Conservation (phyloP, 805 yeast genomes). For the Wickerhamiella vanderwaltii region DNA sequence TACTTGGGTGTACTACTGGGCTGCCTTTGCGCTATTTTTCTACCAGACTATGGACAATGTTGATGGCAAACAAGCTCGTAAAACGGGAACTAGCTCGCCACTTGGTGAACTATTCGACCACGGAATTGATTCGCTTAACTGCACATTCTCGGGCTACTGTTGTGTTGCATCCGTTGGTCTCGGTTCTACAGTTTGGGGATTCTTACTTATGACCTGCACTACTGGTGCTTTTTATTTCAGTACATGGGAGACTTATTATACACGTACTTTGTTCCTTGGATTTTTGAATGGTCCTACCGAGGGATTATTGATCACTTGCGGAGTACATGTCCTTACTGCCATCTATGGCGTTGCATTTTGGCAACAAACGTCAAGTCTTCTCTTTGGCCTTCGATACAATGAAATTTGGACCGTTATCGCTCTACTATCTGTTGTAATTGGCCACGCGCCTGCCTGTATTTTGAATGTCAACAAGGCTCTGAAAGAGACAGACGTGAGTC, state of each 20-base stretch:
- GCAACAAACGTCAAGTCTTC: constrained; percentile 2
- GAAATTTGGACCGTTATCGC: constrained; percentile 25
- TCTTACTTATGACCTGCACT: constrained; percentile 29
- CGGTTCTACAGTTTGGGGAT: constrained; percentile 50
- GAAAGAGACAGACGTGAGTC: constrained; percentile 42
- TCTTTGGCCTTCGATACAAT: constrained; percentile 26
- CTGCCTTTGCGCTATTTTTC: constrained; percentile 72
- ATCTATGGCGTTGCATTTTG: constrained; percentile 36
- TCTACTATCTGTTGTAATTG: constrained; percentile 31
- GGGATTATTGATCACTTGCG: constrained; percentile 62
- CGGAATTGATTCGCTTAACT: constrained; percentile 63
- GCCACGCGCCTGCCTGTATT: constrained; percentile 57
- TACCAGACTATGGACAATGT: constrained; percentile 96
- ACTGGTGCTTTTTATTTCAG: constrained; percentile 48
- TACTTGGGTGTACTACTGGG: constrained; percentile 62
- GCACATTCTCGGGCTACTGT: constrained; percentile 64
- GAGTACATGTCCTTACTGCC: constrained; percentile 52
- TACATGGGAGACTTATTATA: constrained; percentile 92
- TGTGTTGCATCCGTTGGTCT: constrained; percentile 64
- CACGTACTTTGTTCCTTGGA: constrained; percentile 71
- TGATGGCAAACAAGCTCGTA: constrained; percentile 92
- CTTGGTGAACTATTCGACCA: constrained; percentile 93
- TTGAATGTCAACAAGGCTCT: constrained; percentile 30
- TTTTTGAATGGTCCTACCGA: constrained; percentile 92
- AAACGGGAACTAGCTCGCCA: constrained; percentile 90